These are phyloP conservation scores for Sporisorium graminicola DNA, from an alignment of 1,284 basidiomycete genomes.

Conservation along the genomic window DNA sequence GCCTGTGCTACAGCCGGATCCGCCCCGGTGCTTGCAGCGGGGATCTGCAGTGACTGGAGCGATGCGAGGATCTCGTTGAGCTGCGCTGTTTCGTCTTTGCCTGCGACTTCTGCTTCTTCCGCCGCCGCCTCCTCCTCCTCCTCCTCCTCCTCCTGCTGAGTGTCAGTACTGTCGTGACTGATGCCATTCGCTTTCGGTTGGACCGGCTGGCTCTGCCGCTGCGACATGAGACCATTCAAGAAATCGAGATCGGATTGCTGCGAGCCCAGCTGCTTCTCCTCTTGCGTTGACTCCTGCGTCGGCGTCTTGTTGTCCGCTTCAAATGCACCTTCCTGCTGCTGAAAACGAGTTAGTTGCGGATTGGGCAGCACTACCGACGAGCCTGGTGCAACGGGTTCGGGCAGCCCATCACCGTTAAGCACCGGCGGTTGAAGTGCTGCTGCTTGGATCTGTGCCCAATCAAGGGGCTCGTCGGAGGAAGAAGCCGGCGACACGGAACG, in stretches of 20 bases:
- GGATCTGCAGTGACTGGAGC: constrained; percentile 43
- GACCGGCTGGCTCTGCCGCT: constrained; percentile 15
- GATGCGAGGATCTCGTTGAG: constrained; percentile 47
- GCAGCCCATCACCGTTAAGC: constrained; percentile 35
- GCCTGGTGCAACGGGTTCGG: constrained; percentile 16
- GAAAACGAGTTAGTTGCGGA: constrained; percentile 21
- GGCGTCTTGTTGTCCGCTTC: constrained; percentile 31
- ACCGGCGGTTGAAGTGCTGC: constrained; percentile 25
- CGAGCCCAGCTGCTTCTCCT: constrained; percentile 22
- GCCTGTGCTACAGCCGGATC: constrained; percentile 28
- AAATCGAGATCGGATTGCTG: constrained; percentile 45
- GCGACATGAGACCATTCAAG: constrained; percentile 39
- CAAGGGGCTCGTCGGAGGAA: constrained; percentile 26
- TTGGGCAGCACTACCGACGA: constrained; percentile 12
- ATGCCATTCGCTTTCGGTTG: constrained; percentile 17
- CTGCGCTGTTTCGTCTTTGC: constrained; percentile 39
- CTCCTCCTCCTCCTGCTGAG: background rate
- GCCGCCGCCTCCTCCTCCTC: background rate
- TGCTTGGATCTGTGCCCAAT: constrained; percentile 36
- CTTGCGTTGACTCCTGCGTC: constrained; percentile 36
- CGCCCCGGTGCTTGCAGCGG: constrained; percentile 25
- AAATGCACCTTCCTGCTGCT: constrained; percentile 9
- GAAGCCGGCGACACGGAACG: constrained; percentile 31
- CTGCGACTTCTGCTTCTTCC: background rate
- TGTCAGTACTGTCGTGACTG: background rate